Evolutionary conservation across 2,329 filamentous ascomycete genomes (phyloP), one percentile per base, ranked within the genome.

Genomic region (Apiospora koreana): DNA sequence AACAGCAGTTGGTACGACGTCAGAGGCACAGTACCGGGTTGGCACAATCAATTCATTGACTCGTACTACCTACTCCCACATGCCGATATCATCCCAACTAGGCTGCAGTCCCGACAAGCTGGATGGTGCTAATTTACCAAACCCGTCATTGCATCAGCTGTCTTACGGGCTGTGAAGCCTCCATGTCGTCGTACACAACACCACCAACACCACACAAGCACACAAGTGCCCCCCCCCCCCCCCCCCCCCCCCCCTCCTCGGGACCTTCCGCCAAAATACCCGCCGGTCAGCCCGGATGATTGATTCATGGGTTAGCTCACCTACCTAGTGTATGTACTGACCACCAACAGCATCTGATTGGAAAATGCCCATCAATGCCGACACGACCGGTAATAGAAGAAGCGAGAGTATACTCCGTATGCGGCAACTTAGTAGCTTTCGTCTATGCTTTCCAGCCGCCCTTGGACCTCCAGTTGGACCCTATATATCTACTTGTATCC

Each of bases 71-170:
- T 14, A n/a, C 54, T 62, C 3, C 31, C 54, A 62, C 31, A 38
- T n/a, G 54, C 31, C 54, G 31, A 62, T 38, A 38, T n/a, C 18
- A n/a, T 62, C 54, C 54, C 54, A 62, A 62, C 54, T 62, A 62
- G 54, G 54, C 54, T 62, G 54, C 54, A n/a, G 54, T 38, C 28
- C 54, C 54, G 54, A 62, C 54, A 18, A 62, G 54, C 54, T 62
- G 54, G 54, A 62, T 62, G 54, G 6, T 62, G 54, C 54, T 62
- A 62, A 62, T 62, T 62, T 62, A n/a, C 54, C 31, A 38, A 38
- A 31, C 54, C 54, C 54, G 54, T 38, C 31, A 62, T 23, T 62
- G 54, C 54, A 62, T 62, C 54, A 62, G 54, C 54, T 23, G 54
- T 62, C 54, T n/a, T 28, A 21, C 28, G 16, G 41, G 12, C 28